Conservation (phyloP, 805 yeast species). For the Zygotorulaspora florentina region DNA sequence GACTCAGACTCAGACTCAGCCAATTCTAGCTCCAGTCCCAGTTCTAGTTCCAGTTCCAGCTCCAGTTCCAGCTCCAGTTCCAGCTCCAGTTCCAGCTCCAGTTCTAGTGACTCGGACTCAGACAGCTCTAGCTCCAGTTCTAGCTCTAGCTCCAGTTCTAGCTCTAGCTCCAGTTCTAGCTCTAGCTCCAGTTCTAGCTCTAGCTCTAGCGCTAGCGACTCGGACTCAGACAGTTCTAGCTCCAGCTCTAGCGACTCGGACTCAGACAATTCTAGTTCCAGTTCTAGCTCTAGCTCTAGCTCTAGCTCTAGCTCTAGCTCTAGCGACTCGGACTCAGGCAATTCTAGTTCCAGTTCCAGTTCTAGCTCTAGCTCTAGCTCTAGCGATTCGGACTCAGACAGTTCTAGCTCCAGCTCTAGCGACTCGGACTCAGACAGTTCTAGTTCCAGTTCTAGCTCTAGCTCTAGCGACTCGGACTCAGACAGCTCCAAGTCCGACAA, state of each 20-base stretch:
- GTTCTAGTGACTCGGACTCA: conserved; percentile 9
- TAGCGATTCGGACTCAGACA: conserved; percentile 8
- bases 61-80: conserved; percentile 7
- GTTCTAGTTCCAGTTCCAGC: conserved; percentile 13
- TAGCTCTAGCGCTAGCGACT: conserved; percentile 18
- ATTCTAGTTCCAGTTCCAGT: conserved; percentile 12
- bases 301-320: conserved; percentile 13
- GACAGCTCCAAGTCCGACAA: conserved; percentile 15
- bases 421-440: conserved; percentile 13
- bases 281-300: conserved; percentile 9
- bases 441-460: conserved; percentile 13
- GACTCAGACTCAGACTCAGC: conserved; percentile 12
- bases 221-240: conserved; percentile 11
- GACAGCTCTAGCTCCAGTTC: conserved; percentile 12
- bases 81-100: conserved; percentile 10
- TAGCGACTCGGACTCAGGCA: conserved; percentile 7
- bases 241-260: conserved; percentile 8
- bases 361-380: conserved; percentile 7
- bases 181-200: conserved; percentile 13
- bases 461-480: conserved; percentile 13
- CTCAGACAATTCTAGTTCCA: conserved; percentile 13
- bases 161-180: conserved; percentile 7
- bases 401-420: conserved; percentile 13
- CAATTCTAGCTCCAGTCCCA: conserved; percentile 17
- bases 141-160: conserved; percentile 5